Base-by-base conservation (phyloP, 2,329 filamentous ascomycete genomes). In the Sclerotinia borealis region DNA sequence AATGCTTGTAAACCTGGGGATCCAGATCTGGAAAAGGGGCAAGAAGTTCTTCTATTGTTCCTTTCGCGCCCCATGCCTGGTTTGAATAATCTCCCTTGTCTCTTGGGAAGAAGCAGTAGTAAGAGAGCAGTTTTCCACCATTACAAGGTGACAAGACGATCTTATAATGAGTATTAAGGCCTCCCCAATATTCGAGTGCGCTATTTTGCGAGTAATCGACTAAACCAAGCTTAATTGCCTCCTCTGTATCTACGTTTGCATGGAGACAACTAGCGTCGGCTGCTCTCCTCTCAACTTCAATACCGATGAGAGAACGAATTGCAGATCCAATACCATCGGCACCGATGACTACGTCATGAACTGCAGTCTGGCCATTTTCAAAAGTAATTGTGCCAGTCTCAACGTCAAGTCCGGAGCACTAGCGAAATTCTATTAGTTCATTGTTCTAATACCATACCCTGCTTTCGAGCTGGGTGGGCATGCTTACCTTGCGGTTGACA, bases 141-240 rank as follows among this genome's bases (percentile, higher is more conserved):
- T 88, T 87, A 76, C 87, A 90, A 6, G 87, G 85, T 0, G 85
- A 88, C 2, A 90, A 77, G 6, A 90, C 87, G 64, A 90, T 89
- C 79, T 90, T 90, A 74, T 89, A 84, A 70, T 83, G 85, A 62
- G 76, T 77, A 61, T 86, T 83, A 59, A 85, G 81, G 1, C 87
- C 87, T 31, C 87, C 87, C 87, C 87, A 90, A 77, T 88, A 90
- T 73, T 90, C 85, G 0, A 90, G 77, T 0, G 86, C 86, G 31
- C 73, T 77, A 75, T 89, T 73, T 39, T 79, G 70, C 0, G 84
- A 85, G 74, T 87, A 89, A 72, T 89, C 84, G 37, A 85, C 79
- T 0, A 89, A 79, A 2, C 86, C 86, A 1, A 83, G 76, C 63
- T 78, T 77, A 36, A 84, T 79, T 1, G 83, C 85, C n/a, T 87